These are phyloP conservation scores for Trichocladium uniseriatum DNA, from an alignment of 495 filamentous ascomycete genomes.

Conservation along the genomic window DNA sequence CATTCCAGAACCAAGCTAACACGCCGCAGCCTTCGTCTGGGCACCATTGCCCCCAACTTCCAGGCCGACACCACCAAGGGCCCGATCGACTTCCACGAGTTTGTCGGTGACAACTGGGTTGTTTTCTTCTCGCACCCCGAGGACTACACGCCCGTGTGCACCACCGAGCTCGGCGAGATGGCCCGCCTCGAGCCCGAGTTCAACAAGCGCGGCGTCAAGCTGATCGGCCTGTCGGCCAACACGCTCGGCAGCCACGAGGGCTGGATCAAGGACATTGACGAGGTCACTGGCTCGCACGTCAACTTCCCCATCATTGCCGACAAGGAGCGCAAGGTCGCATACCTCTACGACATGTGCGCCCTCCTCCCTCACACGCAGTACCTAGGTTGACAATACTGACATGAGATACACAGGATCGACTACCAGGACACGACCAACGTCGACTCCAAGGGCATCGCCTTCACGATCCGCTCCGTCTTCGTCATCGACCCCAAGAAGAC, in stretches of 20 bases:
- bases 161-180: slow-evolving; percentile 94
- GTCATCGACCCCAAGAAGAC: slow-evolving; percentile 98
- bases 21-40: slow-evolving; percentile 83
- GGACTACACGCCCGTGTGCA: slow-evolving; percentile 92
- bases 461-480: slow-evolving; percentile 98
- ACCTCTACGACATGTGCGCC: slow-evolving; percentile 83
- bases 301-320: slow-evolving; percentile 96
- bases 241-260: slow-evolving; percentile 53
- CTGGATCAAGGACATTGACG: slow-evolving; percentile 96
- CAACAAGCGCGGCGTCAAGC: slow-evolving; percentile 82
- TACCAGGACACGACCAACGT: slow-evolving; percentile 70
- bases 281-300: slow-evolving; percentile 73
- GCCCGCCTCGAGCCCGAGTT: slow-evolving; percentile 98
- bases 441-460: slow-evolving; percentile 89
- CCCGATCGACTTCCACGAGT: slow-evolving; percentile 94
- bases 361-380: not conserved
- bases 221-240: slow-evolving; percentile 90
- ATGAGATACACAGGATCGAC: slow-evolving; percentile 55
- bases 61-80: slow-evolving; percentile 84
- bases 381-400: not conserved
- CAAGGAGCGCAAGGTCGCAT: slow-evolving; percentile 88
- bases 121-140: slow-evolving; percentile 97
- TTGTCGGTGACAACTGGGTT: slow-evolving; percentile 88
- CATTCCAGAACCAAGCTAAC: too few relatives aligned
- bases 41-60: slow-evolving; percentile 87